These are phyloP conservation scores for Metschnikowia arizonensis DNA, from an alignment of 805 yeast species.

Conservation along the genomic window DNA sequence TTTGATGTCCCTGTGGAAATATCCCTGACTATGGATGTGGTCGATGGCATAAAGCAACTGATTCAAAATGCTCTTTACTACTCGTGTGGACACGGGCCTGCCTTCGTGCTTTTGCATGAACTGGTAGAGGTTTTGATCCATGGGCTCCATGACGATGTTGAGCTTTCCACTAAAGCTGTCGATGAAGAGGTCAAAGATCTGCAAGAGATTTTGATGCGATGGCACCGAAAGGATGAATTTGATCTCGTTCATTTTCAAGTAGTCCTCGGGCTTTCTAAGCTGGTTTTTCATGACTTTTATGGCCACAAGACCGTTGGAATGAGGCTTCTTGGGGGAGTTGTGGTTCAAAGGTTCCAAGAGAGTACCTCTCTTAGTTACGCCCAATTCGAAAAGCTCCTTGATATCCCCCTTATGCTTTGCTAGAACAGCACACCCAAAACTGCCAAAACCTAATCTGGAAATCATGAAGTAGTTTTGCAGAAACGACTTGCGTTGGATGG, in stretches of 20 bases:
- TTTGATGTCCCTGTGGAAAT: constrained; percentile 85
- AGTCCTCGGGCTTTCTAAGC: constrained; percentile 24
- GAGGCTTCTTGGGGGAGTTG: constrained; percentile 17
- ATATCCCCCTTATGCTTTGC: constrained; percentile 45
- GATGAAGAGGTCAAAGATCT: constrained; percentile 72
- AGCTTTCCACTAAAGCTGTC: constrained; percentile 57
- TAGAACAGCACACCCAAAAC: constrained; percentile 67
- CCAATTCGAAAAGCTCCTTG: constrained; percentile 17
- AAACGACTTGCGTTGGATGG: constrained; percentile 16
- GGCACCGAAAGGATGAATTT: constrained; percentile 64
- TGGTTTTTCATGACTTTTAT: constrained; percentile 68
- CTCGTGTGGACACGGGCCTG: constrained; percentile 49
- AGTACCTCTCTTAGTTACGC: constrained; percentile 36
- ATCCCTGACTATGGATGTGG: constrained; percentile 71
- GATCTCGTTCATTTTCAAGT: constrained; percentile 54
- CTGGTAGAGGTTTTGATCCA: constrained; percentile 79
- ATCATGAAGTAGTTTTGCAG: constrained; percentile 42
- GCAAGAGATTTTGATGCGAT: constrained; percentile 68
- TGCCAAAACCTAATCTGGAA: constrained; percentile 63
- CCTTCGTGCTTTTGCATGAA: constrained; percentile 61
- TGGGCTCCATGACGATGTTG: constrained; percentile 83
- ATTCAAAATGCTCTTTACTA: constrained; percentile 61
- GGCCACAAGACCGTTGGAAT: constrained; percentile 50
- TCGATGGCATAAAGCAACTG: constrained; percentile 74
- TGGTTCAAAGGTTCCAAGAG: constrained; percentile 44